A percentile compares a stretch with the other conserved stretches of the same genome.
These are phyloP conservation scores for Biancaea sappan DNA, from an alignment of 306 rosid species.

Conservation along the genomic window DNA sequence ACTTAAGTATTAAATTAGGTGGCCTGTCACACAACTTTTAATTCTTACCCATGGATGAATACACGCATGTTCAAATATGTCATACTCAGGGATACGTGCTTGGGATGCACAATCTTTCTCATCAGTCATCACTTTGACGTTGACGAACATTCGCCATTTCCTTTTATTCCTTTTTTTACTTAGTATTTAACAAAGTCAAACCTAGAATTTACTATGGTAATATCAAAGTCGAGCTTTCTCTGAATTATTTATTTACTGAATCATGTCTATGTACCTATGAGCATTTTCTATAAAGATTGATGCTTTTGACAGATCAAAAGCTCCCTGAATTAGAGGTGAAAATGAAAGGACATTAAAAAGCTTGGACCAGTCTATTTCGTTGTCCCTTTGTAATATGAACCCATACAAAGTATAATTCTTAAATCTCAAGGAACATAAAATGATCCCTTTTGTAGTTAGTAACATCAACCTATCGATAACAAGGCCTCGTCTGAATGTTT, in stretches of 20 bases:
- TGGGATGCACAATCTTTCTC: conserved; percentile 26
- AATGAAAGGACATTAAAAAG: conserved; percentile 3
- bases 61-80: conserved; percentile 25
- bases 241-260: neutral
- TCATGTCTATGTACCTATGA: neutral
- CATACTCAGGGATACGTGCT: conserved; percentile 35
- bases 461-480: neutral
- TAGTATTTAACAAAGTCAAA: neutral
- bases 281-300: neutral
- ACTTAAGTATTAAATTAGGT: conserved; percentile 41
- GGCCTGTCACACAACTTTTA: conserved; percentile 40
- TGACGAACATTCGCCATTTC: neutral
- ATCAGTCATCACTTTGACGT: neutral
- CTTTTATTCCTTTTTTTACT: neutral
- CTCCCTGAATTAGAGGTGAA: neutral
- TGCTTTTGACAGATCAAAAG: neutral
- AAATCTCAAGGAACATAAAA: conserved; percentile 30
- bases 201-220: neutral
- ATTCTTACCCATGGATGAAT: neutral
- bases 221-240: neutral
- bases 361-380: conserved; percentile 24
- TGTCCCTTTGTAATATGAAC: neutral
- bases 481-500: conserved; percentile 21
- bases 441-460: conserved; percentile 4
- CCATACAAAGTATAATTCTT: conserved; percentile 23